Percentiles rank a stretch among this genome's conserved stretches.
Evolutionary conservation across 164 flowering plant genomes (phyloP).

Genomic region (Stephania japonica): DNA sequence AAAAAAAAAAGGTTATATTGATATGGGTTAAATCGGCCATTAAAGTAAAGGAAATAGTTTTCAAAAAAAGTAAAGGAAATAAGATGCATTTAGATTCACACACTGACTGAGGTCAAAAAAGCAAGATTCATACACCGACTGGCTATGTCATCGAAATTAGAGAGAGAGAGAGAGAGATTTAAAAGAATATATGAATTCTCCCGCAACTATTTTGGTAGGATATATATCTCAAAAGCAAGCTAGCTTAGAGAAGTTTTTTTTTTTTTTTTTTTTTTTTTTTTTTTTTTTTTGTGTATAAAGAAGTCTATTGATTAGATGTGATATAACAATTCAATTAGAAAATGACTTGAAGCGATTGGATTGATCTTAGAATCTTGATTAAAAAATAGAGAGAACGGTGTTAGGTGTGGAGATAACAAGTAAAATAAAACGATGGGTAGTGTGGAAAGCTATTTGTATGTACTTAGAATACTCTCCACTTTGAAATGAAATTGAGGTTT

Average conservation of each 20-base stretch:
- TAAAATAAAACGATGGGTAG: background rate
- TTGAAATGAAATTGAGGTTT: background rate
- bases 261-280: no score
- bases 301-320: background rate
- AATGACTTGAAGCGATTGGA: background rate
- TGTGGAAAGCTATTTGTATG: background rate
- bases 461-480: background rate
- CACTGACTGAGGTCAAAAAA: no score
- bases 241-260: conserved; percentile 1
- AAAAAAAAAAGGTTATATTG: no score
- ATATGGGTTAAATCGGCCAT: no score
- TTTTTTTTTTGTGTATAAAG: no score
- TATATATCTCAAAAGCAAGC: background rate
- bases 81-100: no score
- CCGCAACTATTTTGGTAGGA: no score
- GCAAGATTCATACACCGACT: no score
- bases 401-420: background rate
- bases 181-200: background rate
- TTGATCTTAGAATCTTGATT: background rate
- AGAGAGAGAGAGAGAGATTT: no score
- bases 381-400: background rate
- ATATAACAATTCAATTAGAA: background rate
- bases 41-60: no score
- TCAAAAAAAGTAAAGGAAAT: no score
- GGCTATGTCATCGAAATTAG: no score